Conservation (phyloP, 768 basidiomycete genomes). For the Polyporus arcularius region DNA sequence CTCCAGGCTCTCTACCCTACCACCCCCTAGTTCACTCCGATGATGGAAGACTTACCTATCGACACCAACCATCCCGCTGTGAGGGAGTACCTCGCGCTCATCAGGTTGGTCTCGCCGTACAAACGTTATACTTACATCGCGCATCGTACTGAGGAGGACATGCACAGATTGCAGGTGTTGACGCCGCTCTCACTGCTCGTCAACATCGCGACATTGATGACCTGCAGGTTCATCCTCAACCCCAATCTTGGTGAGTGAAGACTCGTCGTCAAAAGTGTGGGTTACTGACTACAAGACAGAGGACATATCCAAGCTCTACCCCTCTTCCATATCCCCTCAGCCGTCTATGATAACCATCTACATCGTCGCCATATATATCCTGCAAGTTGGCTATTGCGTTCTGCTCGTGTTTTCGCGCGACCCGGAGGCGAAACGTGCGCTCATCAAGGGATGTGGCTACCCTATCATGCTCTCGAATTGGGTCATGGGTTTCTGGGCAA, state of each 20-base stretch:
- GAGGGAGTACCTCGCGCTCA: conserved; percentile 64
- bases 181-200: conserved; percentile 84
- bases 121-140: background rate
- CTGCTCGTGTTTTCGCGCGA: conserved; percentile 71
- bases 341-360: conserved; percentile 59
- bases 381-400: conserved; percentile 82
- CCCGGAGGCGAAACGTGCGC: conserved; percentile 75
- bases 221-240: conserved; percentile 66
- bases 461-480: conserved; percentile 79
- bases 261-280: background rate
- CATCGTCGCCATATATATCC: conserved; percentile 58
- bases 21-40: background rate
- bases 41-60: conserved; percentile 50
- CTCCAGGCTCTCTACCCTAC: no score
- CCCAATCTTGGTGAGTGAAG: conserved; percentile 58
- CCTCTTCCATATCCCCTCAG: conserved; percentile 73
- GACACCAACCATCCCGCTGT: conserved; percentile 57
- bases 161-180: conserved; percentile 72
- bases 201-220: conserved; percentile 69
- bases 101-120: conserved; percentile 40
- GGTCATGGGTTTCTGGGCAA: conserved; percentile 78
- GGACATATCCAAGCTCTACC: conserved; percentile 52
- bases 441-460: conserved; percentile 80
- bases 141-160: background rate
- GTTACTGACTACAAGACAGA: conserved; percentile 33